Evolutionary conservation across 768 basidiomycete genomes (phyloP), one percentile per base, ranked within the genome.

Genomic region (Amanita polypyramis): DNA sequence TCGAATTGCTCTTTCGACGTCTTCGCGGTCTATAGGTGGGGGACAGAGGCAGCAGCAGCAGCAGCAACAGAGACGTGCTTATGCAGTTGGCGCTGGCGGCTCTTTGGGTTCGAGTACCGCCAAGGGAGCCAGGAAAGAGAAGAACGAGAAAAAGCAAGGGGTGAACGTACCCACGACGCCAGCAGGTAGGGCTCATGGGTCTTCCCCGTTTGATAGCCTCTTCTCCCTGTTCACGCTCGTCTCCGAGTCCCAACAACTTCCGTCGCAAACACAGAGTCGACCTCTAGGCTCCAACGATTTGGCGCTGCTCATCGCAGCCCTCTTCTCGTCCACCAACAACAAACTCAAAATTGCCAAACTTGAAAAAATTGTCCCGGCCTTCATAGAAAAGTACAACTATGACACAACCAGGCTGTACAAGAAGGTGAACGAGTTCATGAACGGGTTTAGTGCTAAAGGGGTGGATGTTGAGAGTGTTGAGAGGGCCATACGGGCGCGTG

Each of bases 261-360:
- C 4, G 11, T 14, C 33, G 7, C 30, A 20, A 42, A 19, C 41
- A 11, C 25, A 27, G 25, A 3, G 4, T 7, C 25, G 25, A 27
- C 25, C 7, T 27, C 7, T 27, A 27, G 7, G 7, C 25, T 7
- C 7, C 7, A 29, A 41, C n/a, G 39, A 49, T 2, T 21, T 49
- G 40, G 47, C 47, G 7, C 12, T 49, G n/a, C 14, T 49, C 38
- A 42, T 49, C 4, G 47, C 47, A 33, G 47, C n/a, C 12, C 39
- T 49, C 10, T 33, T 49, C 29, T 42, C 37, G 2, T 41, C 47
- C 1, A 38, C 47, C 9, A 30, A 33, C 14, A 42, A 35, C 19
- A 10, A 14, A n/a, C 14, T 11, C 14, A 41, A 42, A n/a, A 19
- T 49, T 9, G 4, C 47, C 15, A 37, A 19, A 9, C n/a, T 49